Conservation (phyloP, 108 stramenopile genomes). For the Skeletonema tropicum region DNA sequence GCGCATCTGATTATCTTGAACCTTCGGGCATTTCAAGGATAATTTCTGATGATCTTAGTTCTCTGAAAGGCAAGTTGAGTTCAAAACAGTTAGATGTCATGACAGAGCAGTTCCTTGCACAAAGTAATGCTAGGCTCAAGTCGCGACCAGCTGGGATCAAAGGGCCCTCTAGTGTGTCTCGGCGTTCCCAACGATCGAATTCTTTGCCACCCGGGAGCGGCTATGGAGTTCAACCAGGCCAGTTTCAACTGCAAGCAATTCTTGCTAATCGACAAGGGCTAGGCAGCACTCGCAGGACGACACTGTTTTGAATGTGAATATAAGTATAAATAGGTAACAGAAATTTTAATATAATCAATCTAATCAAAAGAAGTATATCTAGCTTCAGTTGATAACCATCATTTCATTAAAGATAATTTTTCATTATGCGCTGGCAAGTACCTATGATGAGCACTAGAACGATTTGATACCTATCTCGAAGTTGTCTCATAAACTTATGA, state of each 20-base stretch:
- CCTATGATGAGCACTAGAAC: background rate
- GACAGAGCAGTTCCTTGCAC: constrained; percentile 31
- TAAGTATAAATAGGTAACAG: too few relatives aligned
- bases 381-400: background rate
- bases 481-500: background rate
- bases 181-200: background rate
- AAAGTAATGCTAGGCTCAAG: constrained; percentile 18
- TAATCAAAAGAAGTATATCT: too few relatives aligned
- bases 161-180: background rate
- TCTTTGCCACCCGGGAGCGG: background rate
- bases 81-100: constrained; percentile 23
- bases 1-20: too few relatives aligned
- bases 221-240: background rate
- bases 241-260: background rate
- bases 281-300: background rate
- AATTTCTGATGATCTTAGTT: background rate
- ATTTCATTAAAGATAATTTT: background rate
- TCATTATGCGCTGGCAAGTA: background rate
- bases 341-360: too few relatives aligned
- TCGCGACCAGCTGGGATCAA: background rate
- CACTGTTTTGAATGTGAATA: background rate
- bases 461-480: background rate
- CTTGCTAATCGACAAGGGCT: background rate
- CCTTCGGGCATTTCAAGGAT: background rate
- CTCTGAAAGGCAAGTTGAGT: background rate